These are phyloP conservation scores for Lactifluus rugatus DNA, from an alignment of 768 basidiomycete genomes.

Conservation along the genomic window DNA sequence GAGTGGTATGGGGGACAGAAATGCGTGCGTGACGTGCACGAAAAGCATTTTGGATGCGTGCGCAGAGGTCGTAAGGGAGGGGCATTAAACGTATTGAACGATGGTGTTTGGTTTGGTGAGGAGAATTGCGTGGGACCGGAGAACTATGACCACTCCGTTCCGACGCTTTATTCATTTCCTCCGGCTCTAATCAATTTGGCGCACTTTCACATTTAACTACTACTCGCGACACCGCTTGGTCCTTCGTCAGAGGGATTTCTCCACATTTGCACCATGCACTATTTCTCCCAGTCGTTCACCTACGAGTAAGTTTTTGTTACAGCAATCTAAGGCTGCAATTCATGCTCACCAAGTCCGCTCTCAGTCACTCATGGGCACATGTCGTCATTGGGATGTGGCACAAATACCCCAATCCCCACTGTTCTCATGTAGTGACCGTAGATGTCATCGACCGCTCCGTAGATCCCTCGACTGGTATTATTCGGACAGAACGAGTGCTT, in stretches of 20 bases:
- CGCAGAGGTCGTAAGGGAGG: constrained; percentile 78
- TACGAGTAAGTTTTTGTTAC: constrained; percentile 55
- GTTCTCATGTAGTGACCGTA: constrained; percentile 78
- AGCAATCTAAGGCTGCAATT: background rate
- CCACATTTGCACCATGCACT: constrained; percentile 48
- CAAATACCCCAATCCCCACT: constrained; percentile 93
- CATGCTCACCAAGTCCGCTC: constrained; percentile 16
- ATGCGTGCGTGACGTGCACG: constrained; percentile 73
- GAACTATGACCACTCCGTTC: background rate
- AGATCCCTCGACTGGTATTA: constrained; percentile 75
- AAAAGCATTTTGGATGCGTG: constrained; percentile 88
- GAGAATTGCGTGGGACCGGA: background rate
- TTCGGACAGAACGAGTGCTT: constrained; percentile 82
- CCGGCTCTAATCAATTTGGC: background rate
- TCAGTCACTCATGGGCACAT: constrained; percentile 82
- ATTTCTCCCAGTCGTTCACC: constrained; percentile 75
- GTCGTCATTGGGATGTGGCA: constrained; percentile 91
- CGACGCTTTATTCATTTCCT: background rate
- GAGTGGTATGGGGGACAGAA: constrained; percentile 71
- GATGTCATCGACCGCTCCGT: constrained; percentile 81
- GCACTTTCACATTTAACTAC: background rate
- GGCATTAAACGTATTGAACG: constrained; percentile 28
- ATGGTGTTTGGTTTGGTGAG: background rate
- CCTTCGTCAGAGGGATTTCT: background rate
- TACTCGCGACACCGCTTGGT: constrained; percentile 1